Conservation (phyloP, 108 stramenopile species). For the Nitzschia sp. region DNA sequence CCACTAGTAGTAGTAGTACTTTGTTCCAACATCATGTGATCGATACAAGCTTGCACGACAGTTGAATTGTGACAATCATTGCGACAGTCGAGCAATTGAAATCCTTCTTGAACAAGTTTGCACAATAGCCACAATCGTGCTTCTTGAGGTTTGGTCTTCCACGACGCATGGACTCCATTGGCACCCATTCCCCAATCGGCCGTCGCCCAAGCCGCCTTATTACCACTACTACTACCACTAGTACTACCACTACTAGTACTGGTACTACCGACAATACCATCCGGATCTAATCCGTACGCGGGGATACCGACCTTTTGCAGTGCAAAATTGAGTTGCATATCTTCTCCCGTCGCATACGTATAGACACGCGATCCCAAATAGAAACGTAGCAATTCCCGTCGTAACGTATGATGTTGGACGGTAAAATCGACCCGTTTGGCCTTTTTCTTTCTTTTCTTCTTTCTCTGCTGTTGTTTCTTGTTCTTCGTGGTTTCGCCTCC, state of each 20-base stretch:
- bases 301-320: conserved; percentile 2
- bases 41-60: neutral
- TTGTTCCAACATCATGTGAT: neutral
- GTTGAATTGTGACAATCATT: conserved; percentile 12
- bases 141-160: conserved; percentile 9
- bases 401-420: conserved; percentile 9
- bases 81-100: neutral
- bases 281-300: neutral
- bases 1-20: too few relatives aligned
- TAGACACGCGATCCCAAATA: neutral
- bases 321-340: conserved; percentile 12
- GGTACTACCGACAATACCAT: neutral
- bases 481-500: neutral
- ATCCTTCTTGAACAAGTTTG: neutral
- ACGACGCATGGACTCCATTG: neutral
- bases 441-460: neutral
- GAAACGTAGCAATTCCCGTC: conserved; percentile 13
- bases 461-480: neutral
- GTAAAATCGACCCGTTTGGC: conserved; percentile 2
- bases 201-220: neutral
- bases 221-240: neutral
- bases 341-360: conserved; percentile 13
- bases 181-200: conserved; percentile 1
- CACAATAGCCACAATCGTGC: conserved; percentile 5
- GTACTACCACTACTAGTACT: neutral